Base-by-base conservation (phyloP, 176 grass and related monocot genomes). In the Cenchrus purpureus region DNA sequence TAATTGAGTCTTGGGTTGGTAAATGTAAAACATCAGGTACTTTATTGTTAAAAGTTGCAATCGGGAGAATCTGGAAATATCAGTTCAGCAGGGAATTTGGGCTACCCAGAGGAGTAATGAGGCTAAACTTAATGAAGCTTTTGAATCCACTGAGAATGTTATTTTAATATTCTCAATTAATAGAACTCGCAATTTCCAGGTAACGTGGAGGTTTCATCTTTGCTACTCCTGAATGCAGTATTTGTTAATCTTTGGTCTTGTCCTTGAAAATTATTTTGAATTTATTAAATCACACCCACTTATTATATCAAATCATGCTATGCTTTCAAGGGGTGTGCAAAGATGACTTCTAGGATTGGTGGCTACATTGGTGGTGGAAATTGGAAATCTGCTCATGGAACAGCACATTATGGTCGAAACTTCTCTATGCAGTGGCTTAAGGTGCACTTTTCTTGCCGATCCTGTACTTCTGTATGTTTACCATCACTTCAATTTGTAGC, bases 21-120 rank as follows among this genome's bases (percentile, higher is more conserved):
- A 87, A 80, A 77, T 87, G 79, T 83, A 88, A 92, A 85, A 86
- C 55, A 73, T 50, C 66, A 99, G 97, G 97, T 99, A 99, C 85
- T 99, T 99, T 81, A 99, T 99, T 92, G 97, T 99, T 81, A 99
- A 99, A 90, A 99, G 97, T 89, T 99, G 93, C 91, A 99, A 99
- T 59, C 86, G 84, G 71, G 97, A 99, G 83, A 99, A 99, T 86
- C 78, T 99, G 78, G 93, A 99, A 87, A 99, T 96, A 92, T 99
- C 93, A 64, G 97, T 99, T 73, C 97, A 96, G 51, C 97, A 96
- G 74, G 97, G 93, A 79, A 86, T 99, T 9, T 99, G 97, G 97
- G 97, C 93, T 74, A 99, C 97, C 82, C 97, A 99, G 86, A 89
- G 91, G 82, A 96, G 97, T 81, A 99, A 99, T 28, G 97, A 99